phyloP scores from a whole-genome alignment of 1,284 basidiomycete genomes.

The Trametes sp. region DNA sequence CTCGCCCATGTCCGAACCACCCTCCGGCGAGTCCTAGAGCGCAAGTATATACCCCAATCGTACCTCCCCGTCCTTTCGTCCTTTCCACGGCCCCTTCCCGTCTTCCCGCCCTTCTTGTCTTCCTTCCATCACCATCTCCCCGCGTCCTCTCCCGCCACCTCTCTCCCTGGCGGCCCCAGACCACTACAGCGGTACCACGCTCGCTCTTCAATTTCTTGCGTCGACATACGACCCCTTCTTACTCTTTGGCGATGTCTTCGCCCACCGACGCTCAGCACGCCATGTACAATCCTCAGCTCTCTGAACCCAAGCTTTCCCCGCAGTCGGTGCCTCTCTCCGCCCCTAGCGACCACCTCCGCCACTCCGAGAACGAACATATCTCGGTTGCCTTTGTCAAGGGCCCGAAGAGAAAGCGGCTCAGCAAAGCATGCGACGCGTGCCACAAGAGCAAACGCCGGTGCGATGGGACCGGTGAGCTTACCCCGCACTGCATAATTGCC shows the following conservation, averaged over 20 bases:
- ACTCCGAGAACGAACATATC: constrained; percentile 29
- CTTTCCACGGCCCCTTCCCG: not conserved
- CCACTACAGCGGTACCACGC: not conserved
- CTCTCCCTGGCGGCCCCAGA: not conserved
- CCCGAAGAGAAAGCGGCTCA: constrained; percentile 48
- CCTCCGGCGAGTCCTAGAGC: not conserved
- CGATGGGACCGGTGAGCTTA: constrained; percentile 74
- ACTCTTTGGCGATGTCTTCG: constrained; percentile 3
- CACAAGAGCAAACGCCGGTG: constrained; percentile 85
- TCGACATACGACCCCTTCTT: not conserved
- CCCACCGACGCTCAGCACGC: constrained; percentile 11
- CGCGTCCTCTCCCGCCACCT: not conserved
- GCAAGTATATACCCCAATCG: constrained; percentile 6
- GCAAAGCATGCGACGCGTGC: constrained; percentile 84
- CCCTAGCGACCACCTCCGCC: constrained; percentile 11
- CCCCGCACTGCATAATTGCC: not conserved
- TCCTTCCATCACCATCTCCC: constrained; percentile 14
- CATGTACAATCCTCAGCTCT: not conserved
- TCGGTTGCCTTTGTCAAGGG: constrained; percentile 46
- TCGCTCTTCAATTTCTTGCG: too few relatives aligned
- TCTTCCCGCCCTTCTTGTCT: constrained; percentile 10
- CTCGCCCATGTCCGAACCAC: not conserved
- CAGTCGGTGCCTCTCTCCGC: constrained; percentile 6
- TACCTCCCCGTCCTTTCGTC: not conserved
- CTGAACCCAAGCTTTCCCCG: constrained; percentile 11